Evolutionary conservation across 2,329 filamentous ascomycete species (phyloP).

Genomic region (Parafenestella ontariensis): DNA sequence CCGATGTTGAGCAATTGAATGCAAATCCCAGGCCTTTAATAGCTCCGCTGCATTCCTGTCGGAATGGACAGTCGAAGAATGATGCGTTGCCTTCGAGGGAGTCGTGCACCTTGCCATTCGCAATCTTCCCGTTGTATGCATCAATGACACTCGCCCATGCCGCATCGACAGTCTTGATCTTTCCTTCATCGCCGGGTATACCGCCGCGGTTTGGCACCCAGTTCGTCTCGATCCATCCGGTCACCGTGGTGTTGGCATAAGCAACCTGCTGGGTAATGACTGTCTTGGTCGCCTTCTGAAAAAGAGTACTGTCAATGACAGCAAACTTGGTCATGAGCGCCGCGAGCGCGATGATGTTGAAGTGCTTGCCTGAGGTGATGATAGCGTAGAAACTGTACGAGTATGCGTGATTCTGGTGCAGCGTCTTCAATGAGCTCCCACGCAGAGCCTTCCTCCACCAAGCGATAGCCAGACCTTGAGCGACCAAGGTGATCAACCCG

Average conservation of each 20-base stretch:
- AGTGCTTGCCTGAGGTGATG: constrained; percentile 25
- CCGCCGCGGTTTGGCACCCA: constrained; percentile 27
- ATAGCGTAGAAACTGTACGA: constrained; percentile 34
- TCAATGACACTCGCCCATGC: constrained; percentile 27
- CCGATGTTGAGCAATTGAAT: constrained; percentile 21
- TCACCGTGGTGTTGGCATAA: constrained; percentile 28
- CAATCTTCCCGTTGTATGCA: constrained; percentile 30
- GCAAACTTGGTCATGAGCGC: constrained; percentile 37
- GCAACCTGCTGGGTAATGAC: constrained; percentile 23
- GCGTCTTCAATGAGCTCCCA: constrained; percentile 24
- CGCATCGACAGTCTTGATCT: constrained; percentile 26
- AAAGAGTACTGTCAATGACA: constrained; percentile 31
- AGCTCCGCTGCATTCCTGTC: constrained; percentile 27
- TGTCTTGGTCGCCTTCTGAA: constrained; percentile 31
- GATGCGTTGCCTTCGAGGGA: constrained; percentile 12
- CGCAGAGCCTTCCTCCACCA: constrained; percentile 34
- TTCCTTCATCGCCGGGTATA: constrained; percentile 23
- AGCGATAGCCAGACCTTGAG: constrained; percentile 32
- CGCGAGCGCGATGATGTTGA: constrained; percentile 33
- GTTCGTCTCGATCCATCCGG: constrained; percentile 25
- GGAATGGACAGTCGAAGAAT: constrained; percentile 28
- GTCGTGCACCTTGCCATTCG: constrained; percentile 33
- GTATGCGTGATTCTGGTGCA: constrained; percentile 33
- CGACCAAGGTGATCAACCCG: constrained; percentile 29
- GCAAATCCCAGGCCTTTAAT: constrained; percentile 25